Base-by-base conservation (phyloP, 2,329 filamentous ascomycete species). In the Claviceps maximensis region DNA sequence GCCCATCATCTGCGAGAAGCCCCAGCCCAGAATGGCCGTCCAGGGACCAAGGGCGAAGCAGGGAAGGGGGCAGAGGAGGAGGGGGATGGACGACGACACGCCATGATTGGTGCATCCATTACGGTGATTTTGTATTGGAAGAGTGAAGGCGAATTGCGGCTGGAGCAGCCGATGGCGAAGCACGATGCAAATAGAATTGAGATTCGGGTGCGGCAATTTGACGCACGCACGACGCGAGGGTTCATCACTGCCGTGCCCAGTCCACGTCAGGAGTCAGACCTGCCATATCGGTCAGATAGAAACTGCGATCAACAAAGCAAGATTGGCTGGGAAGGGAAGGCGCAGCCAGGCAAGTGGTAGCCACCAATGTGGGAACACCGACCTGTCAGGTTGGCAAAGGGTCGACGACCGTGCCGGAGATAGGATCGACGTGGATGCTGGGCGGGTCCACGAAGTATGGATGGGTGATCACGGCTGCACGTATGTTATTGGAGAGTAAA, bases 391-490 rank as follows among this genome's bases (percentile, higher is more conserved):
- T 29, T 70, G 76, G 0, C 71, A 69, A 57, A 85, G 80, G 66
- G 74, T 75, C 54, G 81, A 77, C 0, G 82, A 80, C 56, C 73
- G 76, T 0, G 73, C 75, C 1, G 84, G 84, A 1, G 77, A 77
- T 42, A 71, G 83, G 41, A 69, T 87, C 40, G 83, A 87, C 61
- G 82, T 88, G 3, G 81, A 82, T 31, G 80, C 82, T 2, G 73
- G 75, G 8, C 73, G 75, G 54, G 64, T 77, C 13, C 84, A 88
- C 59, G 83, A 87, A 67, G 84, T 87, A 1, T 86, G 82, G 79
- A 75, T 87, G 47, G 83, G 84, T 1, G 59, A 65, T 1, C 69
- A 77, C 55, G 84, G 84, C 0, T 87, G 84, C 64, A 86, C 80
- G 2, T 84, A 83, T 68, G 80, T 82, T 9, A 79, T 82, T 62